These are phyloP conservation scores for Colletotrichum shisoi DNA, from an alignment of 2,329 filamentous ascomycete species.

Conservation along the genomic window DNA sequence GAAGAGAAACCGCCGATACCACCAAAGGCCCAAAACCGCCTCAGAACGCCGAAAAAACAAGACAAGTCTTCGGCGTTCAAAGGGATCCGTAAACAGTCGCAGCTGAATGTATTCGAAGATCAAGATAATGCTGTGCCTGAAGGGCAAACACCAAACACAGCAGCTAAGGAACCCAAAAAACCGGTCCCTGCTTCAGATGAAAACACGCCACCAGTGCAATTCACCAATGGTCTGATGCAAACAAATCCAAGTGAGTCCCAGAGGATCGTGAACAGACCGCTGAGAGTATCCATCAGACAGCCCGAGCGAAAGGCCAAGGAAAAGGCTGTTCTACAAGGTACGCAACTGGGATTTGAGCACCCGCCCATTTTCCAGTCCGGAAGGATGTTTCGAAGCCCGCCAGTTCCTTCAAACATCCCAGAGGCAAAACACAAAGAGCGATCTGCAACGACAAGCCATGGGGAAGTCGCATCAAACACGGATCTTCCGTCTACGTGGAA, in stretches of 20 bases:
- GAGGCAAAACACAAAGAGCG: not conserved
- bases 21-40: slow-evolving; percentile 23
- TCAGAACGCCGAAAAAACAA: slow-evolving; percentile 1
- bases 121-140: not conserved
- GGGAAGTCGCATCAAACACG: slow-evolving; percentile 21
- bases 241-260: not conserved
- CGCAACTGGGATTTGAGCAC: not conserved
- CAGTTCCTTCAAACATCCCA: slow-evolving; percentile 1
- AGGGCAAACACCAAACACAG: not conserved
- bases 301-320: slow-evolving; percentile 42
- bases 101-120: not conserved
- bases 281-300: slow-evolving; percentile 28
- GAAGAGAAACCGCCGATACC: slow-evolving; percentile 20
- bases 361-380: slow-evolving; percentile 16
- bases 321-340: slow-evolving; percentile 6
- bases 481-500: slow-evolving; percentile 46
- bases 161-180: not conserved
- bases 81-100: slow-evolving; percentile 10
- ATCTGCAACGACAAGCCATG: slow-evolving; percentile 8
- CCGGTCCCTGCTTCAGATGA: slow-evolving; percentile 2
- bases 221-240: too few species aligned
- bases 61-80: not conserved
- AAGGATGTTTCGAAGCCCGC: slow-evolving; percentile 9
- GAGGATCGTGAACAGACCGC: not conserved
- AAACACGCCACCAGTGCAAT: not conserved